Evolutionary conservation across 768 basidiomycete genomes (phyloP), one percentile per base, ranked within the genome.

Genomic region (Leucosporidium scottii): DNA sequence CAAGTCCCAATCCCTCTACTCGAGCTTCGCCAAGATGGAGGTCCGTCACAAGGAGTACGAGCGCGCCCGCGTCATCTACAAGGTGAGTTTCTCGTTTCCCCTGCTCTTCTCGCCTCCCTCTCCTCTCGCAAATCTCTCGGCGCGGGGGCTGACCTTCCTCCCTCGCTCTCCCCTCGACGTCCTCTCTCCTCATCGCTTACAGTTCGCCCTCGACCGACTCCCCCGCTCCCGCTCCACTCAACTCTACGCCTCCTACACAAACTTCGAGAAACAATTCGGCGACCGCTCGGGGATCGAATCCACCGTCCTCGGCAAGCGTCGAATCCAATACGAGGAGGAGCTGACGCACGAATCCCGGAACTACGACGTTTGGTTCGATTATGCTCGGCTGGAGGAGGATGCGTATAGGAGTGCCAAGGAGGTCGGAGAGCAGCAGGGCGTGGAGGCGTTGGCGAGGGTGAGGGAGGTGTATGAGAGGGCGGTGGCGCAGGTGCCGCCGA

Each of bases 281-380:
- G 87, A 89, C 13, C 86, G 91, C 9, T 83, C 85, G 6, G 87
- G 91, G 0, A 85, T 99, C 30, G 94, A 97, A 78, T 84, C 86
- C 50, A 99, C 96, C 10, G 94, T 99, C 0, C 84, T 97, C 0
- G 93, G 93, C 39, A 99, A 97, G 78, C 86, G 96, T n/a, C 85
- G 96, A 49, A 97, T 99, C 65, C 93, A 98, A 75, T 98, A 99
- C 75, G 96, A 99, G 77, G 96, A 99, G 71, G 96, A 99, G 79
- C 79, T 98, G 3, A 78, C 86, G 15, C 88, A 94, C 65, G 92
- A 98, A 71, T 87, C 91, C 0, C 85, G 88, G 53, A 97, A 97
- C 77, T 99, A 97, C 76, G 96, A 98, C 78, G 87, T 89, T 0
- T 99, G 96, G 96, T 97, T 99, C 76, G 96, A 98, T 75, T 94